Evolutionary conservation across 139 green algal genomes (phyloP).

Genomic region (Mesostigma viride): DNA sequence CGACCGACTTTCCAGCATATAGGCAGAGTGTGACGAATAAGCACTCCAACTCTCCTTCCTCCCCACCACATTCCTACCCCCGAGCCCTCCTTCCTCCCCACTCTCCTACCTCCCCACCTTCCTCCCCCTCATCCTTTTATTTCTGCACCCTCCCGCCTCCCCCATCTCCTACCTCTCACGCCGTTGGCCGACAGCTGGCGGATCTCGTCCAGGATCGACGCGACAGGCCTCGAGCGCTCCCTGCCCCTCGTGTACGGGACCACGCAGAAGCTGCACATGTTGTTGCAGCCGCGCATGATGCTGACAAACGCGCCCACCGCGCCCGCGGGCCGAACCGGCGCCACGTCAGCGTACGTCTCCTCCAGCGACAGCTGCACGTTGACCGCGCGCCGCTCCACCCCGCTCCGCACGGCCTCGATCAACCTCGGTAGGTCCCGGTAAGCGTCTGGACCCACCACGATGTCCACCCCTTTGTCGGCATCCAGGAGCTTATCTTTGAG

Average conservation of each 20-base stretch:
- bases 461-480: constrained; percentile 2
- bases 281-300: constrained; percentile 86
- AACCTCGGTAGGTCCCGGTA: constrained; percentile 78
- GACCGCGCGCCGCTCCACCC: constrained; percentile 31
- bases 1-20: too few species aligned
- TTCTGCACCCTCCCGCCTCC: too few species aligned
- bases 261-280: constrained; percentile 87
- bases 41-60: too few species aligned
- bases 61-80: too few species aligned
- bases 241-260: constrained; percentile 68
- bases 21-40: too few species aligned
- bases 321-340: constrained; percentile 46
- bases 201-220: constrained; percentile 62
- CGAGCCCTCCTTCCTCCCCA: too few species aligned
- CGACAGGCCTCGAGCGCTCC: constrained; percentile 56
- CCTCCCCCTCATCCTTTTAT: too few species aligned
- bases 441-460: constrained; percentile 52
- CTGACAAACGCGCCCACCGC: constrained; percentile 50
- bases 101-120: too few species aligned
- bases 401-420: constrained; percentile 42
- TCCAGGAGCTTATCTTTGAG: constrained; percentile 54
- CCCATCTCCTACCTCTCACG: too few species aligned
- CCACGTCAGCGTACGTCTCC: constrained; percentile 80
- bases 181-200: too few species aligned
- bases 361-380: constrained; percentile 71